Percentiles rank a stretch among this genome's conserved stretches.
Evolutionary conservation across 2,329 filamentous ascomycete species (phyloP).

Genomic region (Microdochium bolleyi): DNA sequence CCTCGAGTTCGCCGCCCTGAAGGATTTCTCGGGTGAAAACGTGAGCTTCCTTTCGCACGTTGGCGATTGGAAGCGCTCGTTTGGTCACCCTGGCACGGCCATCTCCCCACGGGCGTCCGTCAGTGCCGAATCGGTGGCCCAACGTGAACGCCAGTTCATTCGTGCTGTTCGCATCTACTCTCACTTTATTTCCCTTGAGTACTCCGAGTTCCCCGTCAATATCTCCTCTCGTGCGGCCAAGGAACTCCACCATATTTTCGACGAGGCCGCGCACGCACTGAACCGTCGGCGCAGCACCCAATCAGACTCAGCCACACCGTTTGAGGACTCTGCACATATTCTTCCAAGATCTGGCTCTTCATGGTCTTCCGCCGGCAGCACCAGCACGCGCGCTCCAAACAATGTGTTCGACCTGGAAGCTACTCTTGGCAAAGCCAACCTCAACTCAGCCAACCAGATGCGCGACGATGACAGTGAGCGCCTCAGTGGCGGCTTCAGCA

Average conservation of each 20-base stretch:
- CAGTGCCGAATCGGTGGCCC: not conserved
- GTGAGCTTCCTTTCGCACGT: conserved; percentile 45
- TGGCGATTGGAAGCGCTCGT: conserved; percentile 31
- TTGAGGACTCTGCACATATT: conserved; percentile 2
- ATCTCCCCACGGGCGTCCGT: not conserved
- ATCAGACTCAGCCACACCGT: conserved; percentile 7
- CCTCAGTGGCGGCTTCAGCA: conserved; percentile 2
- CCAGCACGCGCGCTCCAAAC: not conserved
- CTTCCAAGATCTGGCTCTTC: not conserved
- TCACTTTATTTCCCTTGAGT: conserved; percentile 21
- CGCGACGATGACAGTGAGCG: conserved; percentile 2
- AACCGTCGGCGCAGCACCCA: conserved; percentile 4
- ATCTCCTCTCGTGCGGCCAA: conserved; percentile 10
- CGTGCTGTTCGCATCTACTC: conserved; percentile 11
- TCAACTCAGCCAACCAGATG: conserved; percentile 9
- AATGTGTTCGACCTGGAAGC: conserved; percentile 4
- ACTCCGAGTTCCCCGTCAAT: conserved; percentile 13
- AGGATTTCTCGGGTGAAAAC: conserved; percentile 51
- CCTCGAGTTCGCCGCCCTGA: conserved; percentile 42
- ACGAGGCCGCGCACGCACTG: conserved; percentile 5
- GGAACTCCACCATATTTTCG: conserved; percentile 10
- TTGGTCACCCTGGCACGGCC: not conserved
- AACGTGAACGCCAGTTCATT: conserved; percentile 6
- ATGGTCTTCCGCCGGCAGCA: conserved; percentile 1
- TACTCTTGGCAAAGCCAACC: conserved; percentile 10